Percentiles rank a stretch among this genome's conserved stretches.
phyloP scores from a whole-genome alignment of 148 eudicot species.

The Amaranthus palmeri region DNA sequence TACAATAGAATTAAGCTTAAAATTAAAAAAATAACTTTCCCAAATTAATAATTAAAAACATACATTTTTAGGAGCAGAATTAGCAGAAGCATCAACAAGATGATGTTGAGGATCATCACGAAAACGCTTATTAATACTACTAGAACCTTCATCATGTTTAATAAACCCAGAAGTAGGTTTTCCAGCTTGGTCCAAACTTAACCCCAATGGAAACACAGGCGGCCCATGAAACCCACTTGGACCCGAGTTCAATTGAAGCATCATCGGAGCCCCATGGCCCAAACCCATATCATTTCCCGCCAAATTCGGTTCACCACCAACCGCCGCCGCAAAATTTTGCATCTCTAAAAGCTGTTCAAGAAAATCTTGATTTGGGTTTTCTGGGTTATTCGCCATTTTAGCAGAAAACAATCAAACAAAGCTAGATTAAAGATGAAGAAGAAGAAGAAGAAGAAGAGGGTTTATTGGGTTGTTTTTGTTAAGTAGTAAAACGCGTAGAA shows the following conservation, averaged over 20 bases:
- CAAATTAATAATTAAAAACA: not conserved
- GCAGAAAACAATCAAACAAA: not conserved
- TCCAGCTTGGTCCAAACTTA: constrained; percentile 49
- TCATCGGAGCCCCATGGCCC: constrained; percentile 33
- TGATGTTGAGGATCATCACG: constrained; percentile 35
- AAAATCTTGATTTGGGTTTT: constrained; percentile 44
- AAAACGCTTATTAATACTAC: constrained; percentile 36
- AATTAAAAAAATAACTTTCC: too few species aligned
- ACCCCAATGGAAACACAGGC: constrained; percentile 47
- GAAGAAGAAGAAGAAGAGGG: too few species aligned
- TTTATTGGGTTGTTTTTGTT: constrained; percentile 8
- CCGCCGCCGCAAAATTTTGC: constrained; percentile 31
- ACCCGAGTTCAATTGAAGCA: constrained; percentile 51
- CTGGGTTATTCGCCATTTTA: constrained; percentile 44
- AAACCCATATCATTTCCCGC: constrained; percentile 24
- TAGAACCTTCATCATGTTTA: constrained; percentile 35
- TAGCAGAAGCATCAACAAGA: constrained; percentile 28
- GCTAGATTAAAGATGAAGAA: too few species aligned
- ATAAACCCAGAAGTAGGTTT: constrained; percentile 30
- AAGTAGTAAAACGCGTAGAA: not conserved
- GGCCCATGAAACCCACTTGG: constrained; percentile 33
- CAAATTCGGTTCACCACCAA: constrained; percentile 26
- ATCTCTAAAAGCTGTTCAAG: constrained; percentile 51
- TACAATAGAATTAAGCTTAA: too few species aligned
- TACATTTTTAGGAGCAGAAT: constrained; percentile 46